Conservation (phyloP, 495 filamentous ascomycete genomes). For the Aspergillus panamensis region DNA sequence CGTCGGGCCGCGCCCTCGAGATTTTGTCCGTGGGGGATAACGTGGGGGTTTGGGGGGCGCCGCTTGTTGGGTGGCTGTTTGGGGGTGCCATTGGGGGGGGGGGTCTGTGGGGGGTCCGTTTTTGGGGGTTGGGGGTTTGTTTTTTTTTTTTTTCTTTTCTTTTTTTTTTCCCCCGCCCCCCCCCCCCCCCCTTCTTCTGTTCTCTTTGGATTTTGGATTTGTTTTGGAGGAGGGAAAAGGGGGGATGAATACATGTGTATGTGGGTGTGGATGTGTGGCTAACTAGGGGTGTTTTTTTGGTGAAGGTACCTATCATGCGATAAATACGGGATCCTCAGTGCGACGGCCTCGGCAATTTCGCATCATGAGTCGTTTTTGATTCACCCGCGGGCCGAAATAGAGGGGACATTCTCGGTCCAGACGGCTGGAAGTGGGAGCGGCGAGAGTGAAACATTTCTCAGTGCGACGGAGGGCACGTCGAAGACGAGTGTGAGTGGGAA, state of each 20-base stretch:
- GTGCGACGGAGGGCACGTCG: constrained; percentile 38
- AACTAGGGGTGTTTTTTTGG: neutral
- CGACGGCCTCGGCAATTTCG: constrained; percentile 74
- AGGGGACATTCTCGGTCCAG: constrained; percentile 66
- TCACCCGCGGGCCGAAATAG: constrained; percentile 57
- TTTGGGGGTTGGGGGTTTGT: constrained; percentile 86
- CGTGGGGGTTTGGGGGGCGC: constrained; percentile 64
- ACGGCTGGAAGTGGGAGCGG: constrained; percentile 32
- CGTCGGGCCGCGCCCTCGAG: constrained; percentile 75
- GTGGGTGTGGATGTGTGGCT: neutral
- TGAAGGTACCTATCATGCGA: constrained; percentile 74
- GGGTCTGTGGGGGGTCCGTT: constrained; percentile 73
- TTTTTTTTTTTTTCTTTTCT: constrained; percentile 37
- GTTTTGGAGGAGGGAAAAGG: too few species aligned
- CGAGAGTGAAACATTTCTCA: constrained; percentile 50
- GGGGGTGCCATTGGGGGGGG: constrained; percentile 86
- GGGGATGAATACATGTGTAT: neutral
- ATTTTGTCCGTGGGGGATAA: constrained; percentile 79
- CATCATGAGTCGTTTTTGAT: constrained; percentile 76
- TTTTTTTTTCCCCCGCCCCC: neutral
- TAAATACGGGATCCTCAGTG: constrained; percentile 72
- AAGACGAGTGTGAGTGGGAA: constrained; percentile 39
- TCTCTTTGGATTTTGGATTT: too few species aligned
- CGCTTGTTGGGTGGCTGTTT: constrained; percentile 90
- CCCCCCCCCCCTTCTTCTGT: too few species aligned